Base-by-base conservation (phyloP, 148 eudicot genomes). In the Dysphania ambrosioides region DNA sequence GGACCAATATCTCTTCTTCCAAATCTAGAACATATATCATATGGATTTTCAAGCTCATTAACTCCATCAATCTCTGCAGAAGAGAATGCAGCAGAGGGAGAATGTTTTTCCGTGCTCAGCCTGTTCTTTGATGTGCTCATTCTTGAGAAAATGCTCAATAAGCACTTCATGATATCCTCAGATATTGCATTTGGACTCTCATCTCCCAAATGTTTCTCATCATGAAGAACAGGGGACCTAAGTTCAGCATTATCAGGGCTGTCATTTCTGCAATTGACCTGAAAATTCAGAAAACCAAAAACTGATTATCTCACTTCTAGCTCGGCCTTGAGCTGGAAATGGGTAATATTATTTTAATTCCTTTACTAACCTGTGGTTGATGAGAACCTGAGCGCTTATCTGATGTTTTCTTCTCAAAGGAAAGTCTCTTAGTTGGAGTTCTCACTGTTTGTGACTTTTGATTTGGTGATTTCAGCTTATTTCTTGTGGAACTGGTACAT, bases 161-260 rank as follows among this genome's bases (percentile, higher is more conserved):
- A 84, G 80, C 91, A 88, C 69, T 86, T 87, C 58, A 90, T 21
- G 44, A 88, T 81, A 65, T 79, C 79, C 81, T 90, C 91, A 15
- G 92, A 85, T 21, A 88, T 77, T 51, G 74, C 86, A 72, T 88
- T 90, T 61, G 96, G 93, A 84, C 66, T 76, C 10, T 86, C 83
- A 23, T 79, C 77, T 74, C 77, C 80, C 53, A 71, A 70, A 24
- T 76, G 23, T 53, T 55, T 83, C 34, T 59, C 87, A 67, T 79
- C 85, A 42, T 53, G 84, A 73, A 32, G 55, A 38, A 44, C 75
- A 58, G 73, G 63, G 56, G 26, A 69, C 53, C 79, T 75, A 58
- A 29, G 63, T 61, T 82, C 86, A 63, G 77, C 73, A 61, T 32
- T 61, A 66, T 74, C 87, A 47, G 63, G 76, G 38, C 77, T 68